Evolutionary conservation across 352 stramenopile species (phyloP).

Genomic region (Aphanomyces euteiches): DNA sequence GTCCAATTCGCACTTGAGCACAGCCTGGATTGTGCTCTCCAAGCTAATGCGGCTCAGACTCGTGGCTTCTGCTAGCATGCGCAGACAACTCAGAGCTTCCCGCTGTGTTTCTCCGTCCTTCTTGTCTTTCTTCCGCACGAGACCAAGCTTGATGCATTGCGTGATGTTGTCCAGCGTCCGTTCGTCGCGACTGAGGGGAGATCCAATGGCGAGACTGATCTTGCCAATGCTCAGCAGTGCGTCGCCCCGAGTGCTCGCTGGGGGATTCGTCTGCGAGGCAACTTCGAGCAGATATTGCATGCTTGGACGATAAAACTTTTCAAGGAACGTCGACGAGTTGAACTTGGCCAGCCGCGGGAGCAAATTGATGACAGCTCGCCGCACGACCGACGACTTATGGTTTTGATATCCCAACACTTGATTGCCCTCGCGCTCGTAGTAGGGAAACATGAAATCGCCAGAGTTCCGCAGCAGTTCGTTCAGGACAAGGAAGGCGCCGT

Average conservation of each 20-base stretch:
- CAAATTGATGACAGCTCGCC: conserved; percentile 77
- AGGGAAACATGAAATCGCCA: conserved; percentile 84
- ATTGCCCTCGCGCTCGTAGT: conserved; percentile 69
- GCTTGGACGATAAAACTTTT: conserved; percentile 75
- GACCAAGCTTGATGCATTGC: conserved; percentile 79
- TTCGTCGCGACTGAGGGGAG: conserved; percentile 68
- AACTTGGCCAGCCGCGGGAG: conserved; percentile 85
- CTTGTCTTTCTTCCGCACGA: conserved; percentile 52
- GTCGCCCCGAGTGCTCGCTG: conserved; percentile 54
- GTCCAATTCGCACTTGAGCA: conserved; percentile 84
- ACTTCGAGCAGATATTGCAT: conserved; percentile 84
- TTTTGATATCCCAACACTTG: conserved; percentile 73
- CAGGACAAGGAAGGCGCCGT: conserved; percentile 77
- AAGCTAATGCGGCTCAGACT: conserved; percentile 75
- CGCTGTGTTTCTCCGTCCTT: conserved; percentile 85
- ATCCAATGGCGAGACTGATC: conserved; percentile 73
- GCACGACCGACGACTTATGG: conserved; percentile 74
- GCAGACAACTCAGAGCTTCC: conserved; percentile 74
- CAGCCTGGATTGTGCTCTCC: conserved; percentile 67
- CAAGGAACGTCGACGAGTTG: conserved; percentile 83
- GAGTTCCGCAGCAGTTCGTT: conserved; percentile 85
- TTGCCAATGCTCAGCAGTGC: conserved; percentile 82
- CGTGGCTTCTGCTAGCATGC: conserved; percentile 73
- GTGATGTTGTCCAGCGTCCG: conserved; percentile 76
- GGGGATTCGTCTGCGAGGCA: conserved; percentile 67